phyloP scores from a whole-genome alignment of 192 early-diverging fungal species.

The Backusella morwellensis region DNA sequence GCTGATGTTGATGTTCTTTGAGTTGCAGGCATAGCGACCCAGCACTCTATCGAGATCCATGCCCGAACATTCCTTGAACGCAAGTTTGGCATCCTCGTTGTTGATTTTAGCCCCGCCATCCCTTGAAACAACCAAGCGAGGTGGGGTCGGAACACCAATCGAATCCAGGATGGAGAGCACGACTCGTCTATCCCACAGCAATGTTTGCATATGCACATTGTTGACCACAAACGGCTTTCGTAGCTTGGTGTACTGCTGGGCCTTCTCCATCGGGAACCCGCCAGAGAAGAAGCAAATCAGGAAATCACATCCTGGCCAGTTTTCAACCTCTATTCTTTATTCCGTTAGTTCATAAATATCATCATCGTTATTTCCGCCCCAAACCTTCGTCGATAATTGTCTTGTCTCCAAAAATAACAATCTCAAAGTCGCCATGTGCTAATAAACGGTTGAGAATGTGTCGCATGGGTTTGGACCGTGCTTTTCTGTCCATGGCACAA shows the following conservation, averaged over 20 bases:
- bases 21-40: background rate
- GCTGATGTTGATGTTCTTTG: background rate
- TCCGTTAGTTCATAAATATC: background rate
- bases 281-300: constrained; percentile 94
- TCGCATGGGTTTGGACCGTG: constrained; percentile 95
- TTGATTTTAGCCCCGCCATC: constrained; percentile 59
- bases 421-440: constrained; percentile 67
- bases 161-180: constrained; percentile 79
- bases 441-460: constrained; percentile 81
- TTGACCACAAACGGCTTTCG: constrained; percentile 91
- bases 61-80: constrained; percentile 25
- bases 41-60: constrained; percentile 26
- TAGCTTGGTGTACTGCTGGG: constrained; percentile 81
- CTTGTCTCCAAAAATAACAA: constrained; percentile 94
- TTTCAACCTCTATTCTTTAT: constrained; percentile 58
- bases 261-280: constrained; percentile 93
- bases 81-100: constrained; percentile 13
- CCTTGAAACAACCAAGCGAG: constrained; percentile 64
- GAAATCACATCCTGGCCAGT: constrained; percentile 95
- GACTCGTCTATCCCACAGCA: constrained; percentile 87
- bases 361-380: background rate
- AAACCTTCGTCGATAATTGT: constrained; percentile 91
- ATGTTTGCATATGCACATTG: constrained; percentile 82
- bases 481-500: constrained; percentile 92
- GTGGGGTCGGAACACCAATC: constrained; percentile 81